Evolutionary conservation across 208 protist species (phyloP).

Genomic region (Trypanosoma avium): DNA sequence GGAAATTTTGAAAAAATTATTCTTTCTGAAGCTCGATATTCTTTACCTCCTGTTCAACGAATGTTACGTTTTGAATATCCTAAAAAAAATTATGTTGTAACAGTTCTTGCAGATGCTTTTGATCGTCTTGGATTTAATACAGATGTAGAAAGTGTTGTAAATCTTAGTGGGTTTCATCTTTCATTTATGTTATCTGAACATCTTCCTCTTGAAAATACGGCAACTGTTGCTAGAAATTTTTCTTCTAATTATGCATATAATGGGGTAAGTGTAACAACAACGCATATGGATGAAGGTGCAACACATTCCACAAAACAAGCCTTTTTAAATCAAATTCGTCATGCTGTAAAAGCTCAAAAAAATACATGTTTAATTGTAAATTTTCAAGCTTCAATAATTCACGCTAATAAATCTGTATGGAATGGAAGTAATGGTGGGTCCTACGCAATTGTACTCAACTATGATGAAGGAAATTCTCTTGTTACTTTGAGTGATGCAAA

Average conservation of each 20-base stretch:
- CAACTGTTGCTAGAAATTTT: constrained; percentile 72
- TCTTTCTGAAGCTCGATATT: constrained; percentile 59
- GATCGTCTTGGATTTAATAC: constrained; percentile 70
- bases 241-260: constrained; percentile 78
- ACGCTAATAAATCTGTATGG: constrained; percentile 50
- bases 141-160: constrained; percentile 80
- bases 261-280: constrained; percentile 45
- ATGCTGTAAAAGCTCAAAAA: constrained; percentile 41
- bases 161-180: constrained; percentile 86
- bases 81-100: constrained; percentile 71
- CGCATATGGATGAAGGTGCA: constrained; percentile 60
- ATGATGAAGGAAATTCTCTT: constrained; percentile 46
- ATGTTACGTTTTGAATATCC: constrained; percentile 88
- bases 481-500: constrained; percentile 76
- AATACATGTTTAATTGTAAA: constrained; percentile 75
- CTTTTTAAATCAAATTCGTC: constrained; percentile 49
- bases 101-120: constrained; percentile 85
- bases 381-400: constrained; percentile 59
- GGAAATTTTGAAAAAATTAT: constrained; percentile 54
- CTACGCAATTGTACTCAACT: constrained; percentile 81
- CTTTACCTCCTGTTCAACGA: constrained; percentile 54
- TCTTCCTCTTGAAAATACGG: constrained; percentile 74
- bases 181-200: constrained; percentile 84
- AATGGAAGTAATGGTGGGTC: constrained; percentile 81
- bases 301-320: constrained; percentile 42